These are phyloP conservation scores for Nitzschia palea DNA, from an alignment of 108 stramenopile species.

Conservation along the genomic window DNA sequence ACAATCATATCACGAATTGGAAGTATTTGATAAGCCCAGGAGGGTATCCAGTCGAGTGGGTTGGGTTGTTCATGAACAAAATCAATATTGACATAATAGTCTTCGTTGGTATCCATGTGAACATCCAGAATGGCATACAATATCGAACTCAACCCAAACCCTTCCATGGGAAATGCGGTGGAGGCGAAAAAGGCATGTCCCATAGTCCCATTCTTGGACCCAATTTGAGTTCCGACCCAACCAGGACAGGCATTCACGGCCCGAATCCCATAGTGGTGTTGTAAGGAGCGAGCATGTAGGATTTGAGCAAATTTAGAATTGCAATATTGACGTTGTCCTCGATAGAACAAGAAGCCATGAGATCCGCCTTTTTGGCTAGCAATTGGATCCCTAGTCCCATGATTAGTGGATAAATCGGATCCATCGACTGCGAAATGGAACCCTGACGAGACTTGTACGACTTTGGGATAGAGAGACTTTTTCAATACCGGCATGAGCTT, in stretches of 20 bases:
- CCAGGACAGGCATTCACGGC: slow-evolving; percentile 50
- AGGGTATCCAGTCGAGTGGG: neutral
- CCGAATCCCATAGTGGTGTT: slow-evolving; percentile 3
- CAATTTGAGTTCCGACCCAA: slow-evolving; percentile 63
- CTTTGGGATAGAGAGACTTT: slow-evolving; percentile 24
- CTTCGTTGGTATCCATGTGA: slow-evolving; percentile 2
- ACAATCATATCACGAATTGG: slow-evolving; percentile 30
- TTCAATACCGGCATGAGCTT: slow-evolving; percentile 38
- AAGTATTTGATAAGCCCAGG: slow-evolving; percentile 13
- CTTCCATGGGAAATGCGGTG: slow-evolving; percentile 32
- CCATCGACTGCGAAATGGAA: slow-evolving; percentile 46
- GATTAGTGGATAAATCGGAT: slow-evolving; percentile 24
- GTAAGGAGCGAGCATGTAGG: slow-evolving; percentile 36
- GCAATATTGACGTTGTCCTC: slow-evolving; percentile 37
- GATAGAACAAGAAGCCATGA: slow-evolving; percentile 19
- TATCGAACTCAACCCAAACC: slow-evolving; percentile 42
- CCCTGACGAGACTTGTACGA: slow-evolving; percentile 46
- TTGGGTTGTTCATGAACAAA: neutral
- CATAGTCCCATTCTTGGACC: neutral
- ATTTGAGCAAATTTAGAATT: slow-evolving; percentile 69
- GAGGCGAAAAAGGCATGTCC: slow-evolving; percentile 10
- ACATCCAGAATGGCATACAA: slow-evolving; percentile 37
- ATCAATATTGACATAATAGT: slow-evolving; percentile 25
- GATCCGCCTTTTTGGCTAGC: slow-evolving; percentile 37
- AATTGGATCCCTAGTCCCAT: slow-evolving; percentile 8